Conservation (phyloP, 1,284 basidiomycete species). For the Cutaneotrichosporon sp. region DNA sequence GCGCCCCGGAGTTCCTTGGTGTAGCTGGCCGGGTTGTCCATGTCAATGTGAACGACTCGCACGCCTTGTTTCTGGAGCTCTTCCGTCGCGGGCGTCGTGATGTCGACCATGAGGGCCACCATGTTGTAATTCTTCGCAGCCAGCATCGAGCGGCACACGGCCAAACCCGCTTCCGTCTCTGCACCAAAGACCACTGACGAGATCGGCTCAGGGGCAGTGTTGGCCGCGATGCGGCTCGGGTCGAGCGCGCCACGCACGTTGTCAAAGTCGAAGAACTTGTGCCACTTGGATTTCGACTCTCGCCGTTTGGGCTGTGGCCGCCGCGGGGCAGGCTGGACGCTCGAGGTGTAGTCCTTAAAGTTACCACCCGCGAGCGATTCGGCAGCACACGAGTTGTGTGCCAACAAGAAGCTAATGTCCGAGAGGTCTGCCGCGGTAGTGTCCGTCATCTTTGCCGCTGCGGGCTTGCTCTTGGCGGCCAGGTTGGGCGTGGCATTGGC, state of each 20-base stretch:
- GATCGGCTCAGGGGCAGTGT: slow-evolving; percentile 13
- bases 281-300: not conserved
- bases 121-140: slow-evolving; percentile 4
- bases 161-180: slow-evolving; percentile 19
- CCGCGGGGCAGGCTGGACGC: not conserved
- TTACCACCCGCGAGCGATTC: not conserved
- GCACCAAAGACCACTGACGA: slow-evolving; percentile 27
- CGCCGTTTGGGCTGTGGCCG: not conserved
- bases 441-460: not conserved
- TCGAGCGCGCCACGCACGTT: slow-evolving; percentile 24
- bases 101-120: slow-evolving; percentile 15
- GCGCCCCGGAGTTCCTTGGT: slow-evolving; percentile 16
- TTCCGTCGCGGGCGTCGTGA: not conserved
- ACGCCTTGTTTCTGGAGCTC: slow-evolving; percentile 14
- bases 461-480: not conserved
- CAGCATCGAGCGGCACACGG: slow-evolving; percentile 14
- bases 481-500: not conserved
- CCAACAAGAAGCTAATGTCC: slow-evolving; percentile 2
- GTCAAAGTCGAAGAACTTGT: slow-evolving; percentile 18
- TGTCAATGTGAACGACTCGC: slow-evolving; percentile 23
- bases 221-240: slow-evolving; percentile 16
- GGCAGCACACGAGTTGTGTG: not conserved
- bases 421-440: not conserved
- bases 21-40: slow-evolving; percentile 24
- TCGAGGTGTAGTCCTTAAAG: not conserved